A percentile compares a stretch with the other conserved stretches of the same genome.
Evolutionary conservation across 2,329 filamentous ascomycete species (phyloP).

Genomic region (Oidium heveae): DNA sequence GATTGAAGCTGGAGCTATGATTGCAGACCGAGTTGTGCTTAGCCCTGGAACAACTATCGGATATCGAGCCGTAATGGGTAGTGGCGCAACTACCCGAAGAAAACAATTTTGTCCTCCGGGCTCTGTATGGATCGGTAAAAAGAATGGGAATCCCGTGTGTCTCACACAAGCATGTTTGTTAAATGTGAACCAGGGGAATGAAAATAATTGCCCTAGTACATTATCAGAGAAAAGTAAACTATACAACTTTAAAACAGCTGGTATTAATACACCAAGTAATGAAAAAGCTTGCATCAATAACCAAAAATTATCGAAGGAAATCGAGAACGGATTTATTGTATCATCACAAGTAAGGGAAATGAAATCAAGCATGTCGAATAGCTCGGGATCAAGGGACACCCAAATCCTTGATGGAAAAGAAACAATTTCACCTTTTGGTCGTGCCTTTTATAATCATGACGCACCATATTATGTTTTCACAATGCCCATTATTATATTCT

Average conservation of each 20-base stretch:
- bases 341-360: not conserved
- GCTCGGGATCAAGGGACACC: no score
- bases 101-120: conserved; percentile 19
- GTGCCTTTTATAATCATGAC: conserved; percentile 26
- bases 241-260: not conserved
- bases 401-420: not conserved
- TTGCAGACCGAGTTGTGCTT: conserved; percentile 28
- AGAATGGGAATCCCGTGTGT: conserved; percentile 24
- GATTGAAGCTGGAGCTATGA: conserved; percentile 25
- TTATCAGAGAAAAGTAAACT: not conserved
- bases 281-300: not conserved
- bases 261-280: not conserved
- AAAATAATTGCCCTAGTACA: not conserved
- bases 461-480: conserved; percentile 25
- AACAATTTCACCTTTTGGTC: conserved; percentile 23
- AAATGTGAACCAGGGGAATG: not conserved
- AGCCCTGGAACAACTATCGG: conserved; percentile 26
- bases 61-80: conserved; percentile 24
- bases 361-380: not conserved
- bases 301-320: not conserved
- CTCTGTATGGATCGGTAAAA: conserved; percentile 26
- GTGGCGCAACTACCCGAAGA: conserved; percentile 24
- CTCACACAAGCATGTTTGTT: conserved; percentile 6
- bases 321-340: not conserved
- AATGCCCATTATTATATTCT: conserved; percentile 22